Evolutionary conservation across 2,329 filamentous ascomycete genomes (phyloP), one percentile per base, ranked within the genome.

Genomic region (Penicillium corylophilum): DNA sequence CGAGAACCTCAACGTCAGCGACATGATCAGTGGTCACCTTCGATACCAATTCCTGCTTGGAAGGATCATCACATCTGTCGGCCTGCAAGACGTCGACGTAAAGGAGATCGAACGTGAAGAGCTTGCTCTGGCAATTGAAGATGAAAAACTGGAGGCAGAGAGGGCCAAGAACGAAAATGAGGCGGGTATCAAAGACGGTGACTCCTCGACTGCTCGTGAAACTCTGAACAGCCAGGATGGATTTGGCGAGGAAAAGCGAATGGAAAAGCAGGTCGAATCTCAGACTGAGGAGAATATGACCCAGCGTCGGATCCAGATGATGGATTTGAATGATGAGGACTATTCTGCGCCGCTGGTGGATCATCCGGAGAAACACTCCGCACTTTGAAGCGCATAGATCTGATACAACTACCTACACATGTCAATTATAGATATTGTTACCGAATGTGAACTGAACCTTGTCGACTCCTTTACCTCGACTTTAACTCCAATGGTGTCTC

Each of bases 21-120:
- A 84, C 48, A 77, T 85, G 57, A 80, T 89, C 46, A 83, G 77
- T 57, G 86, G 85, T 15, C 89, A 93, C 71, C 70, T 89, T 53
- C 79, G 84, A 59, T 92, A 92, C 67, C 82, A 86, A 52, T 82
- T 82, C 63, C 74, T 90, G 45, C 76, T 86, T 8, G 86, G 87
- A 15, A 79, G 75, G 39, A 85, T 92, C 52, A 74, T 94, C 26
- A 78, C 80, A 54, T 82, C 82, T 40, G 80, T 90, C 46, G 82
- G 83, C 1, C 87, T 88, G 75, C 87, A 90, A 62, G 83, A 88
- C 62, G 69, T 89, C 46, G 77, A 83, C 51, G 64, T 70, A 18
- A 61, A 62, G 5, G 74, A 78, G 43, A 64, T 77, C 1, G 70
- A 74, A n/a, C 68, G 67, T 8, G 75, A 79, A 56, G 70, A 70